Base-by-base conservation (phyloP, 2,329 filamentous ascomycete genomes). In the Ascochyta pisi region DNA sequence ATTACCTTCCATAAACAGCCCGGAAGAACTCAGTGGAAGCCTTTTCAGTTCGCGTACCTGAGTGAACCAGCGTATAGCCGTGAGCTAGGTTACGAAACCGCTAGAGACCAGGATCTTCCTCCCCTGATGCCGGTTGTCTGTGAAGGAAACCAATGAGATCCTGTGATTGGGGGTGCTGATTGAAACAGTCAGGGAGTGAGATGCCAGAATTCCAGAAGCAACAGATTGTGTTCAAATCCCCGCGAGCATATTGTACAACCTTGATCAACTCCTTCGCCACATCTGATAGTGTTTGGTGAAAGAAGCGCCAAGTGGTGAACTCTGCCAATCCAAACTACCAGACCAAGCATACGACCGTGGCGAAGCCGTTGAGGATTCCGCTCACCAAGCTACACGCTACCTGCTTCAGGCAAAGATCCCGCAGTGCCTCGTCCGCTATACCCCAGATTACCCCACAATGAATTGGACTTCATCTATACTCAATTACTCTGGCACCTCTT, bases 391-490 rank as follows among this genome's bases (percentile, higher is more conserved):
- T 63, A 58, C 50, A 33, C 55, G 55, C 60, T 58, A 61, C 55
- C 63, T 68, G 53, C 57, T 68, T 70, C 57, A 62, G 67, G 65
- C 60, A 66, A 60, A 58, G 62, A 58, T 58, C 53, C 62, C 61
- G 67, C 66, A 73, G 56, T 65, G 65, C 68, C 67, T 64, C 67
- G 60, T 66, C 66, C 67, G 61, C 61, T 65, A 53, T 70, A 70
- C 71, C 67, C 73, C 68, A 66, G 65, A 63, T 60, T 64, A 67
- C 66, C 65, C 71, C 70, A 70, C 67, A 60, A 59, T 62, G 54
- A 57, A 63, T 60, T 61, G 54, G 37, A 56, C 62, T 67, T 74
- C 73, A 73, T 75, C 62, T 75, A 73, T 55, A 40, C 38, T 68
- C 73, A 70, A 75, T 73, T 68, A 67, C 57, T 54, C 34, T 61